Evolutionary conservation across 768 basidiomycete species (phyloP), one percentile per base, ranked within the genome.

Genomic region (Calocera viscosa): DNA sequence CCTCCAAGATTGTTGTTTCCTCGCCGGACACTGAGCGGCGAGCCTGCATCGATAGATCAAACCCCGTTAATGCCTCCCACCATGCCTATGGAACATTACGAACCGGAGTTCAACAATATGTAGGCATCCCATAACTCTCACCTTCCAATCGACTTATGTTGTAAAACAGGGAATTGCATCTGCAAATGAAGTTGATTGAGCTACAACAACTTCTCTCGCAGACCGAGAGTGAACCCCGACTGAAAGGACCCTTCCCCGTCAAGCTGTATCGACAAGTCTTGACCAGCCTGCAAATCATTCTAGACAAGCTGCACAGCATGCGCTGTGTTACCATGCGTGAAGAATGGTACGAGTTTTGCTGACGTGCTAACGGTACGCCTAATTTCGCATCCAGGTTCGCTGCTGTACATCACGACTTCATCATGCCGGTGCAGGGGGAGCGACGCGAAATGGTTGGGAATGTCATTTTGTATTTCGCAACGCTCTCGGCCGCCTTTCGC

Each of bases 181-280:
- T 98, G 12, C 96, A 98, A 72, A 87, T 90, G 72, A 89, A 92
- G 73, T 77, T 99, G 49, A 90, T 94, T 41, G 85, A 90, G 73
- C 79, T 98, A 10, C 88, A 93, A 71, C 86, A 82, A 1, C 77
- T 97, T n/a, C 80, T 99, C 47, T 84, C 85, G 11, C 91, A 97
- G 72, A 89, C 96, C 0, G 87, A 88, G 69, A 88, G 94, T 72
- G 96, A 99, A 72, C 94, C 94, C 5, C 87, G 96, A 33, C 75
- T 97, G 67, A 99, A 98, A 74, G 96, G 96, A 0, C 93, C 94
- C 0, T 98, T 97, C 77, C 95, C 95, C 1, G 84, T 90, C 17
- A 76, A 83, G 63, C 78, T 94, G 10, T 99, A 98, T 72, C 86
- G 91, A 14, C 85, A 87, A 7, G 85, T 93, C 69, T 78, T 93